Base-by-base conservation (phyloP, 169 alveolate genomes). In the Plasmodium blacklocki region DNA sequence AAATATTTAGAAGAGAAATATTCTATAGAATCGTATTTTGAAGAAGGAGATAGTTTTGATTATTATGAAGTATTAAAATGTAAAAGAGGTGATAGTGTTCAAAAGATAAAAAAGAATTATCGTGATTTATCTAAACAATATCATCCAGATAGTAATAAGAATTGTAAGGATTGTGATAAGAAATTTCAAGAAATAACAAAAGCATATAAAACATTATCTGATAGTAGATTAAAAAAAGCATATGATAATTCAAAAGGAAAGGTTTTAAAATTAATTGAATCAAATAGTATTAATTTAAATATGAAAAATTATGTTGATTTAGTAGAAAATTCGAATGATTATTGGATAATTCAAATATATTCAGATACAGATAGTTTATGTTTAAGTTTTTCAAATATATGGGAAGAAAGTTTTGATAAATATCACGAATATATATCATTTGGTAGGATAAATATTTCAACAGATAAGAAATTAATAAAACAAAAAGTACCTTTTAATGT, bases 201-300 rank as follows among this genome's bases (percentile, higher is more conserved):
- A 73, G 98, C 98, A 7, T 95, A 96, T 92, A 97, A 97, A 89
- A 95, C 96, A 9, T 89, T 97, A 52, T 91, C 93, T 5, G 97
- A 97, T 91, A 92, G 92, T 71, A 96, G 96, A 87, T 92, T 94
- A 68, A 93, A 97, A 72, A 59, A 93, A 76, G 94, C 96, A 18
- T 96, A 95, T 92, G 98, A 97, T 66, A 66, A 89, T 50, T 85
- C 93, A 4, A 86, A 83, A 52, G 95, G 95, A 15, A 92, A 92
- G 23, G 92, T 86, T 3, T 60, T 92, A 49, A 92, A 92, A 21
- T 56, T 88, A 47, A 92, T 92, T 78, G 94, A 92, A 9, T 92
- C 95, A 4, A 92, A 88, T 21, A 92, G 93, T 14, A 73, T 88
- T 15, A 88, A 92, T 39, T 63, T 92, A 54, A 88, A 78, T 43